Evolutionary conservation across 768 basidiomycete genomes (phyloP).

Genomic region (Boletus tomentosulus): DNA sequence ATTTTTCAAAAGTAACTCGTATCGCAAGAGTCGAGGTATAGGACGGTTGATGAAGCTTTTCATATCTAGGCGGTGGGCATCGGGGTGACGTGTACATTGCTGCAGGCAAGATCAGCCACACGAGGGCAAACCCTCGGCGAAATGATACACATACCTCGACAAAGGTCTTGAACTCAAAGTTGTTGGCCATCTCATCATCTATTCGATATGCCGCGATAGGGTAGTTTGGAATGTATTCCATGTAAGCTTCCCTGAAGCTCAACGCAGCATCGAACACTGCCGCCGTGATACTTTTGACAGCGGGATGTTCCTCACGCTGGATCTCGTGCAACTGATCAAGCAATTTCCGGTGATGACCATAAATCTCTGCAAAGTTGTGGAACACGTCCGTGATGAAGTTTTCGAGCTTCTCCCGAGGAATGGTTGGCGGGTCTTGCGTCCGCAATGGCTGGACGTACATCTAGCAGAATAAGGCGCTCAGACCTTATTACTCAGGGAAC

Average conservation of each 20-base stretch:
- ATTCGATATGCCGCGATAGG: constrained; percentile 87
- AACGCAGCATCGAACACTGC: constrained; percentile 84
- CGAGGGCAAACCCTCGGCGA: neutral
- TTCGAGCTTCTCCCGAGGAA: constrained; percentile 64
- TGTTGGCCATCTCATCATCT: constrained; percentile 82
- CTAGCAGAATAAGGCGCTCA: constrained; percentile 35
- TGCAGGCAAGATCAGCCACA: constrained; percentile 14
- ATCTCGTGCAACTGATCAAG: constrained; percentile 81
- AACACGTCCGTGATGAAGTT: constrained; percentile 84
- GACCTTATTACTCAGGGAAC: neutral
- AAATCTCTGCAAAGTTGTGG: constrained; percentile 79
- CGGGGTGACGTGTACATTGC: constrained; percentile 60
- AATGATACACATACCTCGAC: constrained; percentile 57
- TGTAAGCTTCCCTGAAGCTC: constrained; percentile 89
- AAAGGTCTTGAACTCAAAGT: constrained; percentile 74
- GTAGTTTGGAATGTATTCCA: constrained; percentile 91
- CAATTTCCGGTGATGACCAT: constrained; percentile 68
- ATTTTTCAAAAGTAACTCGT: constrained; percentile 77
- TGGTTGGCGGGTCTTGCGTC: constrained; percentile 69
- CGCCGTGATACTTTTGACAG: constrained; percentile 76
- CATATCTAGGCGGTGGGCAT: constrained; percentile 82
- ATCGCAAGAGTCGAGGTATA: constrained; percentile 84
- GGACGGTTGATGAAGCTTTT: constrained; percentile 91
- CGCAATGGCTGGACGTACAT: constrained; percentile 81
- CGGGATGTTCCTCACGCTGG: constrained; percentile 83